phyloP scores from a whole-genome alignment of 441 rosid genomes.

The Syzygium malaccense region DNA sequence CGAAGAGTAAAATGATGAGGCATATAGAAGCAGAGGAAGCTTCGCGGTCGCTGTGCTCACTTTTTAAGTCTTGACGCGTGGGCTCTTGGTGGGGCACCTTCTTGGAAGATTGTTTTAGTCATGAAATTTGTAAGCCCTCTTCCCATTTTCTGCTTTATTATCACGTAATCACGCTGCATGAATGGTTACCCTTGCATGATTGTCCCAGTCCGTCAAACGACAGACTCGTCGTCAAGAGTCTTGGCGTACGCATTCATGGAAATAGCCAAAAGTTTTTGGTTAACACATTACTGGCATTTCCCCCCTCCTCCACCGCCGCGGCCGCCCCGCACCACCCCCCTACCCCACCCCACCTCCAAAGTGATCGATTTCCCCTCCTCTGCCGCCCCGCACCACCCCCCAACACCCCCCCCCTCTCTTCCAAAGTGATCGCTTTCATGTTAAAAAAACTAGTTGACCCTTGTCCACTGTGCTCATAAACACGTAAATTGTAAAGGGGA shows the following conservation, averaged over 20 bases:
- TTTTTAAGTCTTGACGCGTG: not conserved
- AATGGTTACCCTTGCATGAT: not conserved
- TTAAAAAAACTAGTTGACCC: not conserved
- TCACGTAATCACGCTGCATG: not conserved
- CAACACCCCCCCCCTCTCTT: no score
- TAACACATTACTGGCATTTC: not conserved
- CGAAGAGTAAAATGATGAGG: no score
- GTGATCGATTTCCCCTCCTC: no score
- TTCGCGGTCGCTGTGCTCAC: not conserved
- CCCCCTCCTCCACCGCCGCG: no score
- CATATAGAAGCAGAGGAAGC: not conserved
- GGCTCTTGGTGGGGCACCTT: not conserved
- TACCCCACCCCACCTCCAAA: no score
- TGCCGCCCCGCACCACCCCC: no score
- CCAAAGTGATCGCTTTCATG: not conserved
- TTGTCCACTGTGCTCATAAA: not conserved
- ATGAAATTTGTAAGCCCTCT: no score
- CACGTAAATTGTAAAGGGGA: no score
- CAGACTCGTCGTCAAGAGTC: not conserved
- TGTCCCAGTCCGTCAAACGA: not conserved
- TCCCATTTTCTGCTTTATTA: not conserved
- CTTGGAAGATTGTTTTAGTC: not conserved
- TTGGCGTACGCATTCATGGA: not conserved
- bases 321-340: no score
- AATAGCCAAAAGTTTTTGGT: not conserved